Conservation (phyloP, 306 rosid species). For the Echinosophora koreensis region DNA sequence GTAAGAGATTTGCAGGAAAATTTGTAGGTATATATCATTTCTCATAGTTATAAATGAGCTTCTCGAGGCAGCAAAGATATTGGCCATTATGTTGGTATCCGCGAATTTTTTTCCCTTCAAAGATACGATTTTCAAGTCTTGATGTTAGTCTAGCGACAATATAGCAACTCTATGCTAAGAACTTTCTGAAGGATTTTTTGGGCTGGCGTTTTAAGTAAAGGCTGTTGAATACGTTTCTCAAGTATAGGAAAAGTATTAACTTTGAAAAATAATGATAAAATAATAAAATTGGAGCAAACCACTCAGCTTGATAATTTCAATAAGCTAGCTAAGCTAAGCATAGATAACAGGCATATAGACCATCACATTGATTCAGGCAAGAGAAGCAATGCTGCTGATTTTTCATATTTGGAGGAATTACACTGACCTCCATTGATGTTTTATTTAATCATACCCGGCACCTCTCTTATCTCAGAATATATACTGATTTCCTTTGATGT, state of each 20-base stretch:
- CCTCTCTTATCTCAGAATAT: too few species aligned
- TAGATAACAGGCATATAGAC: conserved; percentile 4
- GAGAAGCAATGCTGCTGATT: conserved; percentile 10
- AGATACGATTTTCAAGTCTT: neutral
- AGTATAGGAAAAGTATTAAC: neutral
- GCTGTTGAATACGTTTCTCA: neutral
- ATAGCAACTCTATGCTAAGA: neutral
- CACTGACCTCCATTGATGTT: too few species aligned
- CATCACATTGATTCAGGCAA: neutral
- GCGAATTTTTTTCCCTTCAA: neutral
- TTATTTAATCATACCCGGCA: too few species aligned
- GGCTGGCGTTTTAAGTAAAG: neutral
- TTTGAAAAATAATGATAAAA: neutral
- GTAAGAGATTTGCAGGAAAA: too few species aligned
- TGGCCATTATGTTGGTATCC: conserved; percentile 17
- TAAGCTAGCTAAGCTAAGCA: neutral
- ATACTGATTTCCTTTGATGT: too few species aligned
- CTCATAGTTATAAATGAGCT: neutral
- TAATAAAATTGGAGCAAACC: neutral
- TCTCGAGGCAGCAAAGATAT: neutral
- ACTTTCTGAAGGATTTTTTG: neutral
- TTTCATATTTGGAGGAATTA: neutral
- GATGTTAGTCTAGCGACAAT: conserved; percentile 20
- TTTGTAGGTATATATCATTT: too few species aligned
- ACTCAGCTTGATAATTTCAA: conserved; percentile 23